These are phyloP conservation scores for Phytophthora lateralis DNA, from an alignment of 352 stramenopile genomes.

Conservation along the genomic window DNA sequence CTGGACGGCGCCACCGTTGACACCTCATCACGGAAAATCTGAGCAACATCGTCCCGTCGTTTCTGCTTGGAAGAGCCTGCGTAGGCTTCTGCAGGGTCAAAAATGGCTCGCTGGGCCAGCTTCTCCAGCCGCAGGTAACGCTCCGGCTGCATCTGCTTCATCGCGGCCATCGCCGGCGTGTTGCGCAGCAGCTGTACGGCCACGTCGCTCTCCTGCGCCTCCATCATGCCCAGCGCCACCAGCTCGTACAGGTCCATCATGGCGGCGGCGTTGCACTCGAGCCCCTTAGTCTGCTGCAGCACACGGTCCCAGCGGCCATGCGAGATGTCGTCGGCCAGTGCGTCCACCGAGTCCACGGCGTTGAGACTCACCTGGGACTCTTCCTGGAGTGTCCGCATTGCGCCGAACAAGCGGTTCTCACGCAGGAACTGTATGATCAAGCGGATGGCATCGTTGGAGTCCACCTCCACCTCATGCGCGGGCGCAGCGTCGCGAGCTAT, in stretches of 20 bases:
- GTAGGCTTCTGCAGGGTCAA: constrained; percentile 81
- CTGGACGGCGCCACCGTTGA: constrained; percentile 84
- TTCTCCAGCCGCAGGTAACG: constrained; percentile 77
- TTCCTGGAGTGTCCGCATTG: constrained; percentile 86
- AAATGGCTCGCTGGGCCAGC: constrained; percentile 63
- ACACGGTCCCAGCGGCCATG: constrained; percentile 90
- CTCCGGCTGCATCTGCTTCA: constrained; percentile 59
- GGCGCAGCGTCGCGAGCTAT: neutral
- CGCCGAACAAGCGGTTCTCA: constrained; percentile 87
- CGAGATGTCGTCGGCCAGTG: constrained; percentile 77
- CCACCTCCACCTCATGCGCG: constrained; percentile 54
- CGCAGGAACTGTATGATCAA: constrained; percentile 93
- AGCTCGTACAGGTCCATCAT: constrained; percentile 93
- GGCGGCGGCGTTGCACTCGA: constrained; percentile 63
- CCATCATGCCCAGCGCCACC: constrained; percentile 88
- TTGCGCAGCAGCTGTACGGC: constrained; percentile 65
- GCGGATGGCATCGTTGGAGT: constrained; percentile 82
- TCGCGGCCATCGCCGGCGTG: constrained; percentile 49
- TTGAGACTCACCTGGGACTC: constrained; percentile 90
- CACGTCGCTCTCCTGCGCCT: constrained; percentile 82
- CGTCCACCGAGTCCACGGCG: constrained; percentile 86
- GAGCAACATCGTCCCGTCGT: constrained; percentile 77
- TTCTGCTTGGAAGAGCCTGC: constrained; percentile 73
- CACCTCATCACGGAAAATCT: constrained; percentile 76
- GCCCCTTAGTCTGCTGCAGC: constrained; percentile 83